Conservation (phyloP, 1,284 basidiomycete genomes). For the Apiotrichum akiyoshidainum region DNA sequence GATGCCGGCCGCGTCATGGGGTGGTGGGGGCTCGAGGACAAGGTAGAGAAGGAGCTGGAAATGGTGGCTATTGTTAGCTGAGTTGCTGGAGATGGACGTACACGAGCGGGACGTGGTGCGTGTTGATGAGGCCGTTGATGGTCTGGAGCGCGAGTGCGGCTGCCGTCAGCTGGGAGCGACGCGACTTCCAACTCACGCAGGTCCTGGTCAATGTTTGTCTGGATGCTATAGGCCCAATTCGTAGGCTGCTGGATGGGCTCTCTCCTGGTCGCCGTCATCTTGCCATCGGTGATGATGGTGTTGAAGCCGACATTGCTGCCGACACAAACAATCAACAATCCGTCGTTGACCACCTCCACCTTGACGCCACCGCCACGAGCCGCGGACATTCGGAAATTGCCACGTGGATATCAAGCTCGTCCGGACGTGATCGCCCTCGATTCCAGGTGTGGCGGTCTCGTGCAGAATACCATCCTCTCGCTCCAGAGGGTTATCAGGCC, state of each 20-base stretch:
- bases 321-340: no score
- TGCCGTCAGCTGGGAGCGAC: neutral
- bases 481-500: no score
- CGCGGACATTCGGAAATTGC: no score
- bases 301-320: no score
- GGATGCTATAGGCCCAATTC: conserved; percentile 8
- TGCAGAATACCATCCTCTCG: no score
- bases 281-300: neutral
- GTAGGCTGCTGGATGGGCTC: neutral
- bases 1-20: neutral
- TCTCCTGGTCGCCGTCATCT: neutral
- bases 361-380: no score
- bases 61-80: conserved; percentile 24
- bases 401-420: no score
- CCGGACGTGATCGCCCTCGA: no score
- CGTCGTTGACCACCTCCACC: no score
- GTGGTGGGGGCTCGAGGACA: conserved; percentile 5
- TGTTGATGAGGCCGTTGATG: conserved; percentile 13
- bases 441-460: no score
- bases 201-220: conserved; percentile 4
- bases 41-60: conserved; percentile 37
- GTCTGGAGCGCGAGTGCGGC: conserved; percentile 3
- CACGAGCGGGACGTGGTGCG: neutral
- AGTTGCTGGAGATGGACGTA: neutral
- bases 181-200: conserved; percentile 5